Evolutionary conservation across 257 asterid genomes (phyloP), one percentile per base, ranked within the genome.

Genomic region (Solanum peruvianum): DNA sequence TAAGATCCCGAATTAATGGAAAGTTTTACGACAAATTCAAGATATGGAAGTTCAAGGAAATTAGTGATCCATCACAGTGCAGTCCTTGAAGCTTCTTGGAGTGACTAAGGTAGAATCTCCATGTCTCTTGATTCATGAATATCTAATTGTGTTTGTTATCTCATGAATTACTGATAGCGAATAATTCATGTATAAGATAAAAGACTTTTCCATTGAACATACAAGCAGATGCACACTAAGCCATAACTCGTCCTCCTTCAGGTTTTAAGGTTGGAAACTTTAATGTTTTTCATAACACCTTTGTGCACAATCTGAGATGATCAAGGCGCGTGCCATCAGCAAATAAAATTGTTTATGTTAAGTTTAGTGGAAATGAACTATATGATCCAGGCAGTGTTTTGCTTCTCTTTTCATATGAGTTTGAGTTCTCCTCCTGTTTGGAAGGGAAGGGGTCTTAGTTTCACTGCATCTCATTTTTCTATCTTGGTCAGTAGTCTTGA

Each of bases 41-140:
- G 91, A 86, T 95, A 87, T 94, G 93, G 96, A 94, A 93, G 95
- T 93, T 93, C 89, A 92, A 89, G 62, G 98, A 93, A 92, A 94
- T 94, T 83, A 94, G 72, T 44, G 98, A 95, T 87, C 91, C 94
- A 44, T 93, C 98, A 82, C 96, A 93, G 84, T 95, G 98, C 95
- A 96, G 85, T 71, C 97, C 21, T 84, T 90, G 94, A 95, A 93
- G 91, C 97, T n/a, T 87, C 97, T 91, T 86, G 89, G 97, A 33
- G 35, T 33, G 35, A 33, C 35, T 33, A 33, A 33, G 35, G 35
- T 33, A 33, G 35, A 33, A 33, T 33, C 35, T 33, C 35, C 35
- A 3, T 33, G 35, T 33, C 35, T 33, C 35, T 33, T 33, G 35
- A 33, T 33, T 33, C 35, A 33, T 33, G 35, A 33, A 77, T 9